Conservation (phyloP, 2,329 filamentous ascomycete genomes). For the Ceratocystis cubensis region DNA sequence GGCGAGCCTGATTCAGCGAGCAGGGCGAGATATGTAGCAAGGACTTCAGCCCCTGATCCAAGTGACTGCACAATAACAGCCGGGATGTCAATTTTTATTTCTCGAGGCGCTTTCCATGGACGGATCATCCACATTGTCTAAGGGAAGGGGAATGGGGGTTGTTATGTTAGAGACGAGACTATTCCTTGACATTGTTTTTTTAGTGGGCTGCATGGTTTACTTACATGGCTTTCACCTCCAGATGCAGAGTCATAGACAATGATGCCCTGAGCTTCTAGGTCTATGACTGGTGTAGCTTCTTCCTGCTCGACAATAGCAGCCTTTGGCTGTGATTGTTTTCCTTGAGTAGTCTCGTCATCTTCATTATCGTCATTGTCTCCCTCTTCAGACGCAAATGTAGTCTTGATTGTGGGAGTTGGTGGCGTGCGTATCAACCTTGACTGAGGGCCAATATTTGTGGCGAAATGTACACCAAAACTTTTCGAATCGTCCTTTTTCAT, state of each 20-base stretch:
- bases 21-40: conserved; percentile 83
- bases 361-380: conserved; percentile 28
- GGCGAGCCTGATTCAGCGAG: conserved; percentile 73
- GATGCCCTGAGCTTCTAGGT: conserved; percentile 91
- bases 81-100: conserved; percentile 93
- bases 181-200: neutral
- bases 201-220: conserved; percentile 28
- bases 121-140: conserved; percentile 99
- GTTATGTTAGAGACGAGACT: neutral
- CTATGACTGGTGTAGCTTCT: conserved; percentile 39
- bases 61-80: conserved; percentile 80
- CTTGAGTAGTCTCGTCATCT: conserved; percentile 19
- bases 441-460: conserved; percentile 54
- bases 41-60: conserved; percentile 84
- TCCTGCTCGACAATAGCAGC: conserved; percentile 33
- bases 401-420: conserved; percentile 29
- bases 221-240: conserved; percentile 79
- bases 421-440: conserved; percentile 31
- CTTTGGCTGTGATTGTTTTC: conserved; percentile 24
- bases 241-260: conserved; percentile 90
- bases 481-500: conserved; percentile 89
- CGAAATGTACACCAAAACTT: conserved; percentile 79
- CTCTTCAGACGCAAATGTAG: conserved; percentile 20
- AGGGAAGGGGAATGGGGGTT: conserved; percentile 24
- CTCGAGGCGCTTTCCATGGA: conserved; percentile 72